A percentile compares a stretch with the other conserved stretches of the same genome.
Conservation (phyloP, 1,284 basidiomycete genomes). For the Fomes fomentarius region DNA sequence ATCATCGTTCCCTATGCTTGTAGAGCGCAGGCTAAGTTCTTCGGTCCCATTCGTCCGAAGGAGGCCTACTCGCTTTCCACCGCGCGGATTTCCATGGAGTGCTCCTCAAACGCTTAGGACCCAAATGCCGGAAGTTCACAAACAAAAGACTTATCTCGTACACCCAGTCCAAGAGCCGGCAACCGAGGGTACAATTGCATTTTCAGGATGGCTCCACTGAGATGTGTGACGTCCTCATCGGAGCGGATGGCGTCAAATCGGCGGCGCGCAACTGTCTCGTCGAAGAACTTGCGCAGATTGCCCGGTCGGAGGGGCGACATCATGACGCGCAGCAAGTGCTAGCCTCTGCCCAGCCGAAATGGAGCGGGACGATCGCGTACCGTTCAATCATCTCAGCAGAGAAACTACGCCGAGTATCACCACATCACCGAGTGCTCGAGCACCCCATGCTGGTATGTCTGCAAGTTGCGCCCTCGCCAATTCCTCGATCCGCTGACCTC, state of each 20-base stretch:
- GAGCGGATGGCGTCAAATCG: slow-evolving; percentile 50
- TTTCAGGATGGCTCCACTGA: slow-evolving; percentile 49
- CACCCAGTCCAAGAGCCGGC: slow-evolving; percentile 24
- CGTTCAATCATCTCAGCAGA: slow-evolving; percentile 42
- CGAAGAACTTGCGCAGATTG: slow-evolving; percentile 24
- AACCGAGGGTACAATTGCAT: slow-evolving; percentile 36
- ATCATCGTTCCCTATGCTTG: slow-evolving; percentile 2
- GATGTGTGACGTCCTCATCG: slow-evolving; percentile 50
- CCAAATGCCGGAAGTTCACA: slow-evolving; percentile 36
- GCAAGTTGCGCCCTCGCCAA: too few species aligned
- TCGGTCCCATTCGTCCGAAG: slow-evolving; percentile 28
- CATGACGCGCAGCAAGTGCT: slow-evolving; percentile 26
- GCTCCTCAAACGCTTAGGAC: slow-evolving; percentile 38
- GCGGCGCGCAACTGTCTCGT: slow-evolving; percentile 32
- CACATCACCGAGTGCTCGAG: slow-evolving; percentile 38
- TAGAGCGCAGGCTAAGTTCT: neutral
- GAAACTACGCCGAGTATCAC: slow-evolving; percentile 33
- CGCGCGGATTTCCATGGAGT: slow-evolving; percentile 47
- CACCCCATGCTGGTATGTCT: slow-evolving; percentile 40
- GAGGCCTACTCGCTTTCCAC: slow-evolving; percentile 43
- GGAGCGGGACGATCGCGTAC: slow-evolving; percentile 45
- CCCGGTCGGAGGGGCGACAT: slow-evolving; percentile 15
- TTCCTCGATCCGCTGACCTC: too few species aligned
- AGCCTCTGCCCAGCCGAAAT: slow-evolving; percentile 35
- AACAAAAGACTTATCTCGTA: slow-evolving; percentile 45